Conservation (phyloP, 805 yeast genomes). For the Candida dajiaensis region DNA sequence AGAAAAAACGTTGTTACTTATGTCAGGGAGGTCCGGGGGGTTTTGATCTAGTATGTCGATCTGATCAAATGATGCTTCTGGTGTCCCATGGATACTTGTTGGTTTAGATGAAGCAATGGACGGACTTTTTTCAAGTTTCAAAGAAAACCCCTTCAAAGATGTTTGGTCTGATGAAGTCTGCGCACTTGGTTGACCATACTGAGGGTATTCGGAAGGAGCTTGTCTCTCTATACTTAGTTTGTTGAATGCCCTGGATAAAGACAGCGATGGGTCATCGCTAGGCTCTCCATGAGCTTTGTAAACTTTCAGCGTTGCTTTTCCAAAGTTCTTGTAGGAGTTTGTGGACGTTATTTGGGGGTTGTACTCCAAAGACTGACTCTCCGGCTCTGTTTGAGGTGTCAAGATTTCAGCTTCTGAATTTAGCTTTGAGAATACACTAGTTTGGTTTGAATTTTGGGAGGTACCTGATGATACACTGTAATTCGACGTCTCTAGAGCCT, state of each 20-base stretch:
- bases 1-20: neutral
- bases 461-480: neutral
- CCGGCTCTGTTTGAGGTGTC: neutral
- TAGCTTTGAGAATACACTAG: neutral
- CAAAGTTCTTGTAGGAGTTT: neutral
- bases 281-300: neutral
- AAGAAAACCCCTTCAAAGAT: conserved; percentile 2
- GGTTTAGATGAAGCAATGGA: neutral
- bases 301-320: neutral
- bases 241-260: neutral
- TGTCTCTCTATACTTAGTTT: neutral
- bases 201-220: neutral
- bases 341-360: neutral
- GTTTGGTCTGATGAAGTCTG: neutral
- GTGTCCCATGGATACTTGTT: conserved; percentile 2
- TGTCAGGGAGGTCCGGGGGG: conserved; percentile 15
- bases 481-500: neutral
- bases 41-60: conserved; percentile 21
- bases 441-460: neutral
- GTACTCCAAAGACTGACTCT: neutral
- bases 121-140: neutral
- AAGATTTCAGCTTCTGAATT: neutral
- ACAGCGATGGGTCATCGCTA: neutral
- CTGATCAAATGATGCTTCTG: conserved; percentile 18
- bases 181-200: neutral